These are phyloP conservation scores for Geranium incanum DNA, from an alignment of 441 rosid genomes.

Conservation along the genomic window DNA sequence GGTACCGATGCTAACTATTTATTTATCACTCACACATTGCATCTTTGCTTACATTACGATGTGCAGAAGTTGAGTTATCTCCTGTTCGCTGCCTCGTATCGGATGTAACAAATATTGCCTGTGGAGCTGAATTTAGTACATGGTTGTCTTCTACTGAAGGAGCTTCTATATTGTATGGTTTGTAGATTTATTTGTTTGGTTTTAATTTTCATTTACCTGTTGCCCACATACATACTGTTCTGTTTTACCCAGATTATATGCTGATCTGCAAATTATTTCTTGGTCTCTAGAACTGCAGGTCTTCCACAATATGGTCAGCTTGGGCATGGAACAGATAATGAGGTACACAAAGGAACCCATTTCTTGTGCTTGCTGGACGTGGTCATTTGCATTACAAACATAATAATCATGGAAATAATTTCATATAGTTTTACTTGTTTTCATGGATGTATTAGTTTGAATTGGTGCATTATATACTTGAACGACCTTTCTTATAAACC, in stretches of 20 bases:
- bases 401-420: constrained; percentile 2
- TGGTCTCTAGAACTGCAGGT: constrained; percentile 71
- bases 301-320: constrained; percentile 76
- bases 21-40: constrained; percentile 8
- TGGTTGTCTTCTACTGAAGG: constrained; percentile 87
- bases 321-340: constrained; percentile 77
- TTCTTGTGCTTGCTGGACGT: neutral
- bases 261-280: constrained; percentile 25
- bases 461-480: neutral
- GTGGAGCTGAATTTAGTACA: constrained; percentile 90
- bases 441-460: neutral
- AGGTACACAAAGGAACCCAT: constrained; percentile 31
- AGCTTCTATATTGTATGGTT: constrained; percentile 86
- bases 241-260: constrained; percentile 8
- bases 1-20: neutral
- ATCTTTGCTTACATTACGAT: constrained; percentile 9
- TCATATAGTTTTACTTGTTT: neutral
- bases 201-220: neutral
- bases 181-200: constrained; percentile 30
- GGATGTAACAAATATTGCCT: constrained; percentile 58
- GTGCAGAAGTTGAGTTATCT: constrained; percentile 59
- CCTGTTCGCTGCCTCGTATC: constrained; percentile 76
- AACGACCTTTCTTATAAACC: neutral
- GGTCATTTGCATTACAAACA: neutral
- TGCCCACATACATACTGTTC: neutral